Percentiles rank a stretch among this genome's conserved stretches.
Evolutionary conservation across 2,329 filamentous ascomycete species (phyloP).

Genomic region (Fusarium illudens): DNA sequence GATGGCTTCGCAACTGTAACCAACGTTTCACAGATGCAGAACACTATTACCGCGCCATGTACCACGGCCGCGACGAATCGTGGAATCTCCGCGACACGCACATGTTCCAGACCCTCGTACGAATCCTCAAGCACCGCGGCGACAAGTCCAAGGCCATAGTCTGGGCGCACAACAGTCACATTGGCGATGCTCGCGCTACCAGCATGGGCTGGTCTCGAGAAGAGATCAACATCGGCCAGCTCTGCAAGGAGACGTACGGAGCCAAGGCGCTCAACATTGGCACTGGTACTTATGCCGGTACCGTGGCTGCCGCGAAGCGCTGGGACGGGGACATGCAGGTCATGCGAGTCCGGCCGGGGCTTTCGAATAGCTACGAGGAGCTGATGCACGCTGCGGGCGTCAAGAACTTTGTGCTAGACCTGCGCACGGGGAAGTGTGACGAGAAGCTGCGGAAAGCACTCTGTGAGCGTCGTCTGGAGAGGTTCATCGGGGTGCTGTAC

Average conservation of each 20-base stretch:
- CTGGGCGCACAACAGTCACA: constrained; percentile 30
- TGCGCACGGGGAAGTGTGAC: constrained; percentile 13
- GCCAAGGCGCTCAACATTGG: constrained; percentile 14
- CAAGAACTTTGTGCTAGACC: constrained; percentile 20
- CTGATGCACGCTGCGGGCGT: constrained; percentile 24
- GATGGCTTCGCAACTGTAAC: too few relatives aligned
- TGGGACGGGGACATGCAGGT: constrained; percentile 27
- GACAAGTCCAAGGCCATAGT: constrained; percentile 20
- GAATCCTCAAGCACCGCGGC: constrained; percentile 23
- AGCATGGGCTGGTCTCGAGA: constrained; percentile 27
- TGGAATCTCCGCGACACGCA: constrained; percentile 27
- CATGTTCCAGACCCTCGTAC: constrained; percentile 24
- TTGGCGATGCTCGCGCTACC: constrained; percentile 25
- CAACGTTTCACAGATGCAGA: constrained; percentile 13
- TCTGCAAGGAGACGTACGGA: constrained; percentile 21
- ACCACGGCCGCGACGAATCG: constrained; percentile 21
- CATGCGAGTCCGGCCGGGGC: constrained; percentile 17
- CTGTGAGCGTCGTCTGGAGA: constrained; percentile 9
- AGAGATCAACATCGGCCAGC: constrained; percentile 25
- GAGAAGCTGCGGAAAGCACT: constrained; percentile 13
- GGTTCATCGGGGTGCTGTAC: constrained; percentile 29
- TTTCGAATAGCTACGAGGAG: constrained; percentile 24
- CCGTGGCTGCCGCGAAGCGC: constrained; percentile 24
- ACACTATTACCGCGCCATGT: constrained; percentile 27
- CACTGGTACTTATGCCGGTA: constrained; percentile 21